Conservation (phyloP, 352 stramenopile species). For the Phytophthora citrophthora region DNA sequence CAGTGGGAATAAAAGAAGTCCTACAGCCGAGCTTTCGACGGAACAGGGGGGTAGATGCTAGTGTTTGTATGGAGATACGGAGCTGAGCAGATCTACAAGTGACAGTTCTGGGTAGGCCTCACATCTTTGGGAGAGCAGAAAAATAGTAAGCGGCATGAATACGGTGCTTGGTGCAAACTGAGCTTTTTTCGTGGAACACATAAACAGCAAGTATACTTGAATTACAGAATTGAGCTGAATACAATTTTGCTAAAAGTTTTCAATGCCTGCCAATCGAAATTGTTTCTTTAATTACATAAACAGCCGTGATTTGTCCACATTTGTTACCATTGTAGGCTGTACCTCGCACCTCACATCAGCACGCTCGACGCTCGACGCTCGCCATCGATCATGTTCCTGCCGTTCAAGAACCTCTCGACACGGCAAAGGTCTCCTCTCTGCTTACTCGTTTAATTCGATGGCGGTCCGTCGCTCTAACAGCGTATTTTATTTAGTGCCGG, state of each 20-base stretch:
- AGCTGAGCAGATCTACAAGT: not conserved
- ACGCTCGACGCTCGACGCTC: not conserved
- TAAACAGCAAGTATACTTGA: conserved; percentile 9
- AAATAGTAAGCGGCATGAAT: conserved; percentile 8
- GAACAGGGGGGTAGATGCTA: not conserved
- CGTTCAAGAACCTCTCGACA: conserved; percentile 68
- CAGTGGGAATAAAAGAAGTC: conserved; percentile 30
- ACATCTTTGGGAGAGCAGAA: conserved; percentile 17
- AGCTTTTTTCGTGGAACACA: not conserved
- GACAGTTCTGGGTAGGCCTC: conserved; percentile 5
- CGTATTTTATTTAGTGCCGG: conserved; percentile 40
- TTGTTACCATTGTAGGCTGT: not conserved
- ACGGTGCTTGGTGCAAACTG: conserved; percentile 15
- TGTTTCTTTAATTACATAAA: conserved; percentile 1
- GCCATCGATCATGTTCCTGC: conserved; percentile 50
- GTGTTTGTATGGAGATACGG: conserved; percentile 25
- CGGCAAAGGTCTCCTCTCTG: conserved; percentile 54
- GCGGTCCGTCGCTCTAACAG: not conserved
- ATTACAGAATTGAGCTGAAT: not conserved
- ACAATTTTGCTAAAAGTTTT: not conserved
- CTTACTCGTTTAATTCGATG: conserved; percentile 1
- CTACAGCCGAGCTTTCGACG: not conserved
- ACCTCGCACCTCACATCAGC: too few relatives aligned
- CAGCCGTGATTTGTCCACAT: not conserved
- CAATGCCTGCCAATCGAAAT: not conserved